Evolutionary conservation across 257 asterid genomes (phyloP).

Genomic region (Solanum piurae): DNA sequence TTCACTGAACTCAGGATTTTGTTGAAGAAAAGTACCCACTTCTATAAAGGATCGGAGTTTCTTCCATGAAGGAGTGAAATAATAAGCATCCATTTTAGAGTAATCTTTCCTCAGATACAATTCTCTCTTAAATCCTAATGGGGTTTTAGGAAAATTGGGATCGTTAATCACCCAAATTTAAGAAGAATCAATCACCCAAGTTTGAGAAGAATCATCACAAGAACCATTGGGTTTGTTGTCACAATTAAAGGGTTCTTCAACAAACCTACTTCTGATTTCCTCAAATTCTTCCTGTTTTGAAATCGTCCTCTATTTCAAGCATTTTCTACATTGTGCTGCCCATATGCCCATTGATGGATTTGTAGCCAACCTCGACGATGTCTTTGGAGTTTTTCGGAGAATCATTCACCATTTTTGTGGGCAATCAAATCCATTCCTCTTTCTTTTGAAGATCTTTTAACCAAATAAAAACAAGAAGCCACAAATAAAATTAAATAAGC

Average conservation of each 20-base stretch:
- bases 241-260: constrained; percentile 3
- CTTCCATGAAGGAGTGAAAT: constrained; percentile 3
- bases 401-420: neutral
- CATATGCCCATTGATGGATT: neutral
- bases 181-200: too few relatives aligned
- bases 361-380: neutral
- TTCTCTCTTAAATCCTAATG: neutral
- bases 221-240: neutral
- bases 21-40: neutral
- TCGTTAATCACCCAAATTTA: neutral
- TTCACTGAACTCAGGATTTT: neutral
- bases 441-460: neutral
- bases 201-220: neutral
- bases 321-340: neutral
- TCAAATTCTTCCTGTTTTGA: constrained; percentile 4
- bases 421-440: neutral
- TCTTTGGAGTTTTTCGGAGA: neutral
- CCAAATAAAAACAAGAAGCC: neutral
- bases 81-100: neutral
- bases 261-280: constrained; percentile 3
- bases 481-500: too few relatives aligned
- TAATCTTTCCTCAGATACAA: neutral
- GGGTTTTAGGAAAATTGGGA: neutral
- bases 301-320: neutral
- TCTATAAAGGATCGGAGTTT: neutral